A percentile compares a stretch with the other conserved stretches of the same genome.
These are phyloP conservation scores for Fusarium sp. DNA, from an alignment of 2,329 filamentous ascomycete genomes.

Conservation along the genomic window DNA sequence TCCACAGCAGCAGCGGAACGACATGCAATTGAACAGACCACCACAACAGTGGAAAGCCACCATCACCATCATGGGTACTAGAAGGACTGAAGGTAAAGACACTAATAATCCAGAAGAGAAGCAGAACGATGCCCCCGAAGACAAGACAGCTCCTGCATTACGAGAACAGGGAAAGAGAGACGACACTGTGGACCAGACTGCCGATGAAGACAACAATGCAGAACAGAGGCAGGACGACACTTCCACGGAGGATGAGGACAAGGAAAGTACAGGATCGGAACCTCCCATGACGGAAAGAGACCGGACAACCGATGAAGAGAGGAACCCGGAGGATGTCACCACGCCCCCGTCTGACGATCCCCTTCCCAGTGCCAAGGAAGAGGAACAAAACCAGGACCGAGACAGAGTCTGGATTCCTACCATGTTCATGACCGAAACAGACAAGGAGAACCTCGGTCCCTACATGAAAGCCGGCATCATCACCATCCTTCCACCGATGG, in stretches of 20 bases:
- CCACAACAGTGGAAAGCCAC: background rate
- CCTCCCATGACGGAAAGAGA: background rate
- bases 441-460: background rate
- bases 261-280: background rate
- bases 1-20: background rate
- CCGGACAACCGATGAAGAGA: background rate
- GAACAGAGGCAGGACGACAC: background rate
- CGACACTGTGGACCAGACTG: too few relatives aligned
- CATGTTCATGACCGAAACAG: background rate
- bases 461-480: background rate
- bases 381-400: background rate
- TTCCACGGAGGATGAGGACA: background rate
- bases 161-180: background rate
- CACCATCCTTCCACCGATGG: too few relatives aligned
- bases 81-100: background rate
- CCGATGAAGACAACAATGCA: background rate
- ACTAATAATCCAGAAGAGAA: background rate
- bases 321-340: fast-evolving
- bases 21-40: background rate
- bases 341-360: background rate
- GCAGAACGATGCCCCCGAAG: fast-evolving
- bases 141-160: fast-evolving
- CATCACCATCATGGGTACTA: background rate
- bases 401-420: background rate
- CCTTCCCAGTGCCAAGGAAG: background rate